Base-by-base conservation (phyloP, 768 basidiomycete genomes). In the Termitomyces bulborhizus region DNA sequence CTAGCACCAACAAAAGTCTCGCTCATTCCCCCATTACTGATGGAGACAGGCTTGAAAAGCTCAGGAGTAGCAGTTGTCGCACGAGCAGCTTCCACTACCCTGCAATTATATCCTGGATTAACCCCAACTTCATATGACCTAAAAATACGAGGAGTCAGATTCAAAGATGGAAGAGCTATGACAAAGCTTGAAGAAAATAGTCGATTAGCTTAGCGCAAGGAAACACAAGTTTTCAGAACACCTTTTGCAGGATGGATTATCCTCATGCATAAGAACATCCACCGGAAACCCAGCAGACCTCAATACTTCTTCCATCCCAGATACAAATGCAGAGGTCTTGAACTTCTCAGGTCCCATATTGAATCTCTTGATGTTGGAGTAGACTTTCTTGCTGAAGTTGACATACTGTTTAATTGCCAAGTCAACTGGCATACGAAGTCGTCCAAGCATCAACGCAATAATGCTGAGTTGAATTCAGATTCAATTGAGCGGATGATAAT, bases 361-460 rank as follows among this genome's bases (percentile, higher is more conserved):
- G 24, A 44, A 31, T 13, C 1, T 32, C 44, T 53, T 53, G 11
- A 16, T 13, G 5, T 34, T 4, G 5, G 34, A 43, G 31, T 37
- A 53, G 13, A 53, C 51, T 16, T 44, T 43, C 18, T 29, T n/a
- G 24, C 34, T 41, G n/a, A 53, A 41, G 1, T 32, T 8, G n/a
- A 29, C 32, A 21, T 53, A 53, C 3, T 29, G 13, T 4, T 27
- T 15, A n/a, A 53, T 53, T 2, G 43, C 51, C 27, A 37, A 27
- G 16, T 37, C 43, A 27, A 53, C 24, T n/a, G 51, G 31, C 51
- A 53, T 53, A 2, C 36, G 43, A 27, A 53, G 39, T 37, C 51
- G 51, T 15, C 51, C 51, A 37, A 53, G 51, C 51, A 45, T 53
- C 39, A 53, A 27, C 8, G 51, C 51, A 44, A 45, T 53, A 26